Base-by-base conservation (phyloP, 305 asterid species). In the Fraxinus nigra region DNA sequence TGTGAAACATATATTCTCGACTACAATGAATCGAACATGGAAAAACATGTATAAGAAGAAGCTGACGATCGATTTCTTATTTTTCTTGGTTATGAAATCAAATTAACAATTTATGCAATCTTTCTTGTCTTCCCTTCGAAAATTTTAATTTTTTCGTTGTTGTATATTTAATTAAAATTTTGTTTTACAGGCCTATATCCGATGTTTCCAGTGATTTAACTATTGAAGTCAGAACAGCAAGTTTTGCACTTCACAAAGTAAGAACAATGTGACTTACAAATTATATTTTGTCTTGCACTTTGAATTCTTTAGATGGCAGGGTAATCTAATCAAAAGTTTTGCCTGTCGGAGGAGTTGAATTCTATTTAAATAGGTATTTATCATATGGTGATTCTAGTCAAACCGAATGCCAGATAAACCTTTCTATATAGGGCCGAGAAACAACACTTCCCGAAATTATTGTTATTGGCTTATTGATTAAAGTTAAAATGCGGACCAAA, bases 121-220 rank as follows among this genome's bases (percentile, higher is more conserved):
- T 67, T n/a, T 80, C 30, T 37, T 4, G 32, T 22, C 35, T 10
- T 37, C 22, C 26, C 20, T 18, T 40, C 4, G 79, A 46, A 38
- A 46, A 1, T 46, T 9, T 30, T 56, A 13, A 76, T 0, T 11
- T 37, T 75, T 22, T 33, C 63, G 35, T 1, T 14, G 9, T 6
- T 43, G 34, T 40, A 16, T 24, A 11, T 46, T 13, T 46, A 13
- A 40, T 9, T 13, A 3, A 3, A 46, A 46, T 46, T 46, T 43
- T 61, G 43, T 59, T 79, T 83, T 89, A 86, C 97, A 95, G 99
- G 99, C 97, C 99, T 3, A 90, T 92, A 81, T 95, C 99, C 35
- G 97, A 95, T 77, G 97, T 92, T 85, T 92, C 99, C 6, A 95
- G 99, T 80, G 99, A 95, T 87, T 95, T 95, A 7, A 86, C 95